Evolutionary conservation across 345 rosid species (phyloP).

Genomic region (Sisymbrium irio): DNA sequence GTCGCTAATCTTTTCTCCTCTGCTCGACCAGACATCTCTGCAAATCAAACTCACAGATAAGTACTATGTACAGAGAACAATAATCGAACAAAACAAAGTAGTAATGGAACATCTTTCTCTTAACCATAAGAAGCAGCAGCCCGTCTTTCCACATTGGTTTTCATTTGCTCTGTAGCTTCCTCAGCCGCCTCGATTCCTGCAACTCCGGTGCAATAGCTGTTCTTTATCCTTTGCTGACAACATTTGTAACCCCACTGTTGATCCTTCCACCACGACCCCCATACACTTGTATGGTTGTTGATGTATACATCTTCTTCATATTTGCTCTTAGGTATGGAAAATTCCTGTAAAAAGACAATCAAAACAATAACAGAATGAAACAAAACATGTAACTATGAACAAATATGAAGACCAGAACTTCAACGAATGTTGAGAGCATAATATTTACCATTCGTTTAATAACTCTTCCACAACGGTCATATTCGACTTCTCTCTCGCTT

Average conservation of each 20-base stretch:
- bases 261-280: slow-evolving; percentile 97
- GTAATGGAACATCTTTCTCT: not conserved
- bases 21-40: slow-evolving; percentile 39
- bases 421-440: not conserved
- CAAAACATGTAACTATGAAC: not conserved
- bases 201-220: slow-evolving; percentile 77
- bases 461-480: slow-evolving; percentile 71
- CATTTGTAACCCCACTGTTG: slow-evolving; percentile 87
- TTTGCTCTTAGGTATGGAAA: slow-evolving; percentile 54
- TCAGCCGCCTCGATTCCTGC: slow-evolving; percentile 86
- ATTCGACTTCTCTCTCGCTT: slow-evolving; percentile 71
- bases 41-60: not conserved
- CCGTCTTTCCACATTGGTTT: slow-evolving; percentile 58
- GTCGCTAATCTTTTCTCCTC: slow-evolving; percentile 51
- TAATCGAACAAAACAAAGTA: not conserved
- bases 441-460: slow-evolving; percentile 60
- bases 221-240: slow-evolving; percentile 66
- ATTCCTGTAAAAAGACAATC: slow-evolving; percentile 39
- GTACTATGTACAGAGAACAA: not conserved
- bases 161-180: slow-evolving; percentile 69
- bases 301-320: slow-evolving; percentile 57
- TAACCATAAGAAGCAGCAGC: slow-evolving; percentile 49
- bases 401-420: not conserved
- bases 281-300: slow-evolving; percentile 67
- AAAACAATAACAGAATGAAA: not conserved